Percentiles rank a stretch among this genome's conserved stretches.
Conservation (phyloP, 352 stramenopile species). For the Elongisporangium prolatum region DNA sequence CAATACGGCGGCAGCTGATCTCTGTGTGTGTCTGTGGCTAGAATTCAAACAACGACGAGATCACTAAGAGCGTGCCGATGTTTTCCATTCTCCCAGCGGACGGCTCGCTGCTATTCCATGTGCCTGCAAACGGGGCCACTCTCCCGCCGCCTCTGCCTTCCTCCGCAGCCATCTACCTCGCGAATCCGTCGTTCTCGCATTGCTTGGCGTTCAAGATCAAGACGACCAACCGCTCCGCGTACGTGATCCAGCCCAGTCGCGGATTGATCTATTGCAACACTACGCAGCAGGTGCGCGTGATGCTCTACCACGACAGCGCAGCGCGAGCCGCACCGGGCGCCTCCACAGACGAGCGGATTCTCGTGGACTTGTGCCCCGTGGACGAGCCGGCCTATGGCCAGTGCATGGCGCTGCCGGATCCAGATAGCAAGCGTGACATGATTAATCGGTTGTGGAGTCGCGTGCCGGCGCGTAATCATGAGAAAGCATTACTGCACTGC, state of each 20-base stretch:
- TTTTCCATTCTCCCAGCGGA: constrained; percentile 45
- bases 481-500: not conserved
- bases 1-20: not conserved
- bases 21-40: not conserved
- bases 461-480: not conserved
- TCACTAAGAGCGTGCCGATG: constrained; percentile 2
- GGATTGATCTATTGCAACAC: constrained; percentile 57
- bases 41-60: not conserved
- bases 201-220: constrained; percentile 75
- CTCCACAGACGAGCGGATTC: not conserved
- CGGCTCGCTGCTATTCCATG: constrained; percentile 27
- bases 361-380: not conserved
- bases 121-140: not conserved
- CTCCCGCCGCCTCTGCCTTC: not conserved
- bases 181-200: constrained; percentile 43
- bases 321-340: constrained; percentile 4
- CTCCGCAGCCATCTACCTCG: constrained; percentile 31
- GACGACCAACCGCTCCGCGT: constrained; percentile 72
- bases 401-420: not conserved
- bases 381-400: not conserved
- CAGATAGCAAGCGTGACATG: not conserved
- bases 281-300: constrained; percentile 55
- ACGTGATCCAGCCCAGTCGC: constrained; percentile 68
- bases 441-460: not conserved
- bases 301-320: constrained; percentile 28